Percentiles rank a stretch among this genome's conserved stretches.
Evolutionary conservation across 1,139 yeast species (phyloP).

Genomic region (Dujonia santamariae): DNA sequence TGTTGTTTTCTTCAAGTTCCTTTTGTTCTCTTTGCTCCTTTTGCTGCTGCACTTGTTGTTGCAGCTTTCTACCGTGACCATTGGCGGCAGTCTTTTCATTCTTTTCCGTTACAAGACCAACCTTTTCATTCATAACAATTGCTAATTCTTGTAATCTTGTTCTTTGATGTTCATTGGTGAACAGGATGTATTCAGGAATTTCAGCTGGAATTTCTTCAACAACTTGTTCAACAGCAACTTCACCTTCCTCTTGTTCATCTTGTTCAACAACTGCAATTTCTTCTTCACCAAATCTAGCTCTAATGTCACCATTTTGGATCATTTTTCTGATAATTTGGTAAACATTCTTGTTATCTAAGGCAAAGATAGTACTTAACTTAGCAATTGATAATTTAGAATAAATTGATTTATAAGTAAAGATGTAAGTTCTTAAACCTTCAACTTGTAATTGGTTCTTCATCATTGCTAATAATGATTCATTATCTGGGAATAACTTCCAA

Average conservation of each 20-base stretch:
- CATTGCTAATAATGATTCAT: constrained; percentile 63
- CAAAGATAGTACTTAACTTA: constrained; percentile 65
- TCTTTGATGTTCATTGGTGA: constrained; percentile 75
- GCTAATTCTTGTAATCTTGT: constrained; percentile 89
- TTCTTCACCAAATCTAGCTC: constrained; percentile 42
- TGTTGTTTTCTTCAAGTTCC: constrained; percentile 39
- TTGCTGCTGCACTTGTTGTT: constrained; percentile 34
- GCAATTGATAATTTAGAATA: constrained; percentile 73
- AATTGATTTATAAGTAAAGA: constrained; percentile 77
- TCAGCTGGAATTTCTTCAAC: constrained; percentile 1
- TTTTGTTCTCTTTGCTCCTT: constrained; percentile 30
- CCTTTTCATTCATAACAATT: constrained; percentile 82
- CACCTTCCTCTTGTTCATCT: constrained; percentile 22
- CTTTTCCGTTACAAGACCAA: constrained; percentile 74
- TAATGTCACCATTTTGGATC: constrained; percentile 73
- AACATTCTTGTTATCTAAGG: constrained; percentile 55
- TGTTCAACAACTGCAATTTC: neutral
- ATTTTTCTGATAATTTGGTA: constrained; percentile 66
- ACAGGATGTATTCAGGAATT: constrained; percentile 46
- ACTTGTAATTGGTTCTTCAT: constrained; percentile 76
- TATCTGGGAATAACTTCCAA: constrained; percentile 81
- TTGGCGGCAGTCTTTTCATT: constrained; percentile 82
- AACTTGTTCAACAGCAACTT: neutral
- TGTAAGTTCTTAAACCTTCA: constrained; percentile 87
- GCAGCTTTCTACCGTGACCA: constrained; percentile 53